Conservation (phyloP, 139 green algal genomes). For the Chlamydomonas sp. region DNA sequence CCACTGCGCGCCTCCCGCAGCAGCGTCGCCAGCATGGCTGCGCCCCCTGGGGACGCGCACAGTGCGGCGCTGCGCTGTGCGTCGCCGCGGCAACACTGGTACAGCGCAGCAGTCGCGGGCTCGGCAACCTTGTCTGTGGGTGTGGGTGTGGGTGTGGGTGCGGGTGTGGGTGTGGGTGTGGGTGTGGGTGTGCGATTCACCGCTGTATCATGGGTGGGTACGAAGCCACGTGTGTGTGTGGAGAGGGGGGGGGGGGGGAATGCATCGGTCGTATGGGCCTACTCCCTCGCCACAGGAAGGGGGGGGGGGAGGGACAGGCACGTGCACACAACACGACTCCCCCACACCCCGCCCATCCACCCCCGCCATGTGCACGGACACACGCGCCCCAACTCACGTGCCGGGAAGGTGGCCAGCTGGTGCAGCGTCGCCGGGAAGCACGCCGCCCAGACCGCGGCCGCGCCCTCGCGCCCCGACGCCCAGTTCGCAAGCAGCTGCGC, state of each 20-base stretch:
- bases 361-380: too few species aligned
- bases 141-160: too few species aligned
- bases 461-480: slow-evolving; percentile 3
- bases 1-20: background rate
- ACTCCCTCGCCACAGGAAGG: too few species aligned
- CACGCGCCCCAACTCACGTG: too few species aligned
- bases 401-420: too few species aligned
- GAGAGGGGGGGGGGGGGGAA: too few species aligned
- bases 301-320: background rate
- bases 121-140: background rate
- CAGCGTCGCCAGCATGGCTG: background rate
- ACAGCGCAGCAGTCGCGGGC: slow-evolving; percentile 15
- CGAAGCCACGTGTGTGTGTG: too few species aligned
- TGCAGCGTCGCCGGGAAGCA: background rate
- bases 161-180: too few species aligned
- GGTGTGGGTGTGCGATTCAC: too few species aligned
- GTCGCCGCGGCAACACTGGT: slow-evolving; percentile 19
- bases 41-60: background rate
- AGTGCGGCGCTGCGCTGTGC: slow-evolving; percentile 1
- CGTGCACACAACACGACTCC: background rate
- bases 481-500: slow-evolving; percentile 27
- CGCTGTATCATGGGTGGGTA: too few species aligned
- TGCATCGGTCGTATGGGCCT: too few species aligned
- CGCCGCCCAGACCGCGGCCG: slow-evolving; percentile 10
- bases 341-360: too few species aligned